These are phyloP conservation scores for Claviceps paspali DNA, from an alignment of 2,329 filamentous ascomycete genomes.

Conservation along the genomic window DNA sequence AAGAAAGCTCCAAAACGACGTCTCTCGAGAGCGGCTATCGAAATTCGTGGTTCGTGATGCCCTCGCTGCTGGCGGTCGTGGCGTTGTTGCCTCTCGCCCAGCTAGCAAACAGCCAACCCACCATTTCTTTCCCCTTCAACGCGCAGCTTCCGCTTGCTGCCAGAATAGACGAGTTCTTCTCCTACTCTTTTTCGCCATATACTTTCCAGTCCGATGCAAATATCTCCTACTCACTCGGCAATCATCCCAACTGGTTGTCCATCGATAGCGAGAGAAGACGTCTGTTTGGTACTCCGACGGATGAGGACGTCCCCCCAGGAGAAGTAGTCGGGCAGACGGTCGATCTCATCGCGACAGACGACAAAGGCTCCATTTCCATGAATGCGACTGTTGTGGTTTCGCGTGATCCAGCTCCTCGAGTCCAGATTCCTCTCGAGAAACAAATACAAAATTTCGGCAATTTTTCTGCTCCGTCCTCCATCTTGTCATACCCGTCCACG, in stretches of 20 bases:
- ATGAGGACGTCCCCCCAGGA: slow-evolving; percentile 29
- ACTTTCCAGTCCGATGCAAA: slow-evolving; percentile 55
- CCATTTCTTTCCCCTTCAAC: slow-evolving; percentile 57
- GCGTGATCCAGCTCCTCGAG: slow-evolving; percentile 33
- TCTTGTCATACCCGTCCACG: slow-evolving; percentile 39
- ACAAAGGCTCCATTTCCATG: slow-evolving; percentile 45
- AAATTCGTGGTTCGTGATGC: slow-evolving; percentile 11
- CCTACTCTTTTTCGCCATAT: slow-evolving; percentile 54
- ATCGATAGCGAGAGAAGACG: slow-evolving; percentile 49
- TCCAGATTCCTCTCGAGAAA: slow-evolving; percentile 40
- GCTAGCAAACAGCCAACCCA: slow-evolving; percentile 23
- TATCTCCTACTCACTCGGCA: slow-evolving; percentile 52
- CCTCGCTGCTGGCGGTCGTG: slow-evolving; percentile 13
- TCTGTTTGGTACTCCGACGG: slow-evolving; percentile 54
- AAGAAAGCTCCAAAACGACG: neutral
- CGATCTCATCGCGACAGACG: slow-evolving; percentile 54
- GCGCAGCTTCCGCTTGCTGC: slow-evolving; percentile 72
- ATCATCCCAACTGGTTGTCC: slow-evolving; percentile 58
- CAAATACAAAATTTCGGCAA: slow-evolving; percentile 43
- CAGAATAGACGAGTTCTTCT: slow-evolving; percentile 49
- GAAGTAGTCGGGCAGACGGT: slow-evolving; percentile 46
- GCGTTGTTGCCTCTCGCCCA: slow-evolving; percentile 14
- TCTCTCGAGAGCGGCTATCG: neutral
- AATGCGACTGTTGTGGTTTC: slow-evolving; percentile 59
- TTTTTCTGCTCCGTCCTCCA: slow-evolving; percentile 42